These are phyloP conservation scores for Boechera stricta DNA, from an alignment of 345 rosid species.

Conservation along the genomic window DNA sequence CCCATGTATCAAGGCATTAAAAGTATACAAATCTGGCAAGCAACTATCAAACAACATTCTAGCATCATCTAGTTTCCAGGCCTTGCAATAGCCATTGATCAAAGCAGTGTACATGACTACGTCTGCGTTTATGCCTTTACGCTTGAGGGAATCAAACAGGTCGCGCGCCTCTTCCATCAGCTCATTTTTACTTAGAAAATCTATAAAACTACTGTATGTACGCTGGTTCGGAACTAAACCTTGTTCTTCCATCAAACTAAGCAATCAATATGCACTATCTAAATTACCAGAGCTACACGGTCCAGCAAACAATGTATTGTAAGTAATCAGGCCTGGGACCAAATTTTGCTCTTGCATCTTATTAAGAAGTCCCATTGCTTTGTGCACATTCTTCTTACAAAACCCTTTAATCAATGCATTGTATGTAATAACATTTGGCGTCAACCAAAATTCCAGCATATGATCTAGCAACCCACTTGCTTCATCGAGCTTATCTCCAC, in stretches of 20 bases:
- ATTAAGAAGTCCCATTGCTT: slow-evolving; percentile 64
- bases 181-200: slow-evolving; percentile 59
- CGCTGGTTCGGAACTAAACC: slow-evolving; percentile 61
- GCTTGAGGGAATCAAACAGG: slow-evolving; percentile 56
- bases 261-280: slow-evolving; percentile 65
- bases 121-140: slow-evolving; percentile 29
- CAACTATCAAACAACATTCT: slow-evolving; percentile 45
- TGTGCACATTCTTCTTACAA: slow-evolving; percentile 67
- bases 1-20: slow-evolving; percentile 69
- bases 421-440: slow-evolving; percentile 47
- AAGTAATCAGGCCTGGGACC: slow-evolving; percentile 54
- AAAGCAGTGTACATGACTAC: slow-evolving; percentile 66
- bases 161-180: slow-evolving; percentile 59
- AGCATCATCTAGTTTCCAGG: slow-evolving; percentile 62
- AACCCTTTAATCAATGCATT: slow-evolving; percentile 70
- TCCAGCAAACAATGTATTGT: slow-evolving; percentile 63
- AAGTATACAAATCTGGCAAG: slow-evolving; percentile 63
- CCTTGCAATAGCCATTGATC: slow-evolving; percentile 62
- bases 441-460: background rate
- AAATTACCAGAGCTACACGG: slow-evolving; percentile 66
- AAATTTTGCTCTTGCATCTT: slow-evolving; percentile 59
- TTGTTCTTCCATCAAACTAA: slow-evolving; percentile 55
- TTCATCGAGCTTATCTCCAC: background rate
- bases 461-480: background rate
- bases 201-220: slow-evolving; percentile 65